These are phyloP conservation scores for Apophysomyces ossiformis DNA, from an alignment of 371 early-diverging fungal genomes.

Conservation along the genomic window DNA sequence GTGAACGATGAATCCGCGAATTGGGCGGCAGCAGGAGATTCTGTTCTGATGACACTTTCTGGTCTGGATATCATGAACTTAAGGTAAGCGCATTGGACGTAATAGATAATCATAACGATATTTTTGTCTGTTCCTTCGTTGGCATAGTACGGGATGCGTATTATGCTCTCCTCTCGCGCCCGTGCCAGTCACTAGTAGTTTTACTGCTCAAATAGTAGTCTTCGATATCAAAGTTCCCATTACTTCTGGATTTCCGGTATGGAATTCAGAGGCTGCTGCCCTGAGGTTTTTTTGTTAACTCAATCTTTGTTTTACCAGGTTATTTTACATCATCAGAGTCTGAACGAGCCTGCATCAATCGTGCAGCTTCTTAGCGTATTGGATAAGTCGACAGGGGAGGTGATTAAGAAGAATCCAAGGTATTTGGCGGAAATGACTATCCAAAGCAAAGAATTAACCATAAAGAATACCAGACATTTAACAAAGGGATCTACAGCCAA, in stretches of 20 bases:
- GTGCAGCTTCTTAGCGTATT: constrained; percentile 71
- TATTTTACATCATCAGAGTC: constrained; percentile 81
- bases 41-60: constrained; percentile 75
- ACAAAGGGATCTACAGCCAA: constrained; percentile 82
- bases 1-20: constrained; percentile 69
- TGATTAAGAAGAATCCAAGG: constrained; percentile 84
- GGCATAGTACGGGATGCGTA: constrained; percentile 72
- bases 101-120: too few relatives aligned
- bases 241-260: constrained; percentile 88
- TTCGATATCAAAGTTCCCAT: constrained; percentile 91
- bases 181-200: constrained; percentile 73
- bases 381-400: constrained; percentile 85
- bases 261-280: constrained; percentile 13
- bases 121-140: neutral
- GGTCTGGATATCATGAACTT: constrained; percentile 83
- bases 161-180: constrained; percentile 71
- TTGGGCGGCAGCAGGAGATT: constrained; percentile 96
- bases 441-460: neutral
- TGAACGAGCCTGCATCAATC: constrained; percentile 81
- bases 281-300: neutral
- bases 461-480: constrained; percentile 56
- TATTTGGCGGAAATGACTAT: constrained; percentile 16
- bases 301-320: constrained; percentile 35
- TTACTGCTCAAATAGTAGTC: constrained; percentile 88
- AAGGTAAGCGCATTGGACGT: constrained; percentile 46